phyloP scores from a whole-genome alignment of 352 stramenopile genomes.

The Aphanomyces stellatus region DNA sequence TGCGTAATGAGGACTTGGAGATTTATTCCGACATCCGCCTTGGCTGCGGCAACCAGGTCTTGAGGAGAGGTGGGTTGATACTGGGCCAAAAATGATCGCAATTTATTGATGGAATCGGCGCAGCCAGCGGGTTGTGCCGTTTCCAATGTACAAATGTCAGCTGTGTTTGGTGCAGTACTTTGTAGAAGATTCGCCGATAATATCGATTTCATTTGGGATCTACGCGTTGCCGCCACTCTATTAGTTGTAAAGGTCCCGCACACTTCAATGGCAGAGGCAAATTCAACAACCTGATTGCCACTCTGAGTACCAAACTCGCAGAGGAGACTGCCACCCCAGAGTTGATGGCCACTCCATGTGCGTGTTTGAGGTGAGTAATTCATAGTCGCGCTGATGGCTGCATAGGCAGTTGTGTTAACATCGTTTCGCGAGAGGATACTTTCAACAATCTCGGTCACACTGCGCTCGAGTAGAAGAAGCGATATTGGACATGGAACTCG shows the following conservation, averaged over 20 bases:
- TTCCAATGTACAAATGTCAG: neutral
- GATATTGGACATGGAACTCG: neutral
- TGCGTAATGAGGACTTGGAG: no score
- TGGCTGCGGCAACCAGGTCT: no score
- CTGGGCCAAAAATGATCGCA: neutral
- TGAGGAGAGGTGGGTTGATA: no score
- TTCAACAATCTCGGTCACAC: neutral
- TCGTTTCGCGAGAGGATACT: neutral
- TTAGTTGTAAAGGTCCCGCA: no score
- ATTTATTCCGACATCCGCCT: no score
- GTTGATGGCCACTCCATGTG: neutral
- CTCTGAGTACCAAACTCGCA: no score
- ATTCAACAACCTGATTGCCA: no score
- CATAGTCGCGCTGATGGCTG: neutral
- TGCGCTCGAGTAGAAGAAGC: neutral
- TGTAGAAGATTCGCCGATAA: neutral
- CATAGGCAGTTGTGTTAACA: neutral
- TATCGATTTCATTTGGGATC: neutral
- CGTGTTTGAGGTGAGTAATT: neutral
- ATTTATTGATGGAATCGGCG: neutral
- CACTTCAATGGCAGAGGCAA: no score
- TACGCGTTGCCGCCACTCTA: no score
- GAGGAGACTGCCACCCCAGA: neutral
- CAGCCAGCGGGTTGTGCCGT: neutral
- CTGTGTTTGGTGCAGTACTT: neutral